These are phyloP conservation scores for Aspergillus pseudotamarii DNA, from an alignment of 2,329 filamentous ascomycete genomes.

Conservation along the genomic window DNA sequence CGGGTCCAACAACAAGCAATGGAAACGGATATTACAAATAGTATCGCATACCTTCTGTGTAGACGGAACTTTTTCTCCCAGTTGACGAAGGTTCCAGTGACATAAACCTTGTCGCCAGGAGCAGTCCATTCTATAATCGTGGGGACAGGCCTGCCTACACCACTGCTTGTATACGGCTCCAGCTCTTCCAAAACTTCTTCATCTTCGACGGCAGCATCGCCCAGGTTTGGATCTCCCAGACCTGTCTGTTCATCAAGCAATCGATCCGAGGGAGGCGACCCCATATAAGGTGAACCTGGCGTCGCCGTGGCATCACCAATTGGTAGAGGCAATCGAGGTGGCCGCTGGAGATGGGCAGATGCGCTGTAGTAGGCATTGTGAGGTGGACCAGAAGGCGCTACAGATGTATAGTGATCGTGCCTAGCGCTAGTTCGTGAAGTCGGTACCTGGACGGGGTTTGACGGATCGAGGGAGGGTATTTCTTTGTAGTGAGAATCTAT, in stretches of 20 bases:
- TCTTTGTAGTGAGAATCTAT: conserved; percentile 28
- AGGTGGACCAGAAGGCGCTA: conserved; percentile 48
- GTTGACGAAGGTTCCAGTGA: conserved; percentile 95
- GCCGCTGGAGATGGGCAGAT: conserved; percentile 53
- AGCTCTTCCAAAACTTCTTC: conserved; percentile 79
- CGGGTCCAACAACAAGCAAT: background rate
- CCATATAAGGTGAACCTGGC: conserved; percentile 75
- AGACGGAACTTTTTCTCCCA: conserved; percentile 95
- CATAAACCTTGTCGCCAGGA: conserved; percentile 86
- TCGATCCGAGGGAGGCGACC: conserved; percentile 47
- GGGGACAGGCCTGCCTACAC: conserved; percentile 76
- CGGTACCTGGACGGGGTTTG: conserved; percentile 45
- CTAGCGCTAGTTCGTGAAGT: conserved; percentile 31
- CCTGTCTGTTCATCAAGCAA: conserved; percentile 54
- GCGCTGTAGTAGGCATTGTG: conserved; percentile 52
- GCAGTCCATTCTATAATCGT: conserved; percentile 84
- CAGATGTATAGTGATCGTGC: conserved; percentile 31
- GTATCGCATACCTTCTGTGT: conserved; percentile 72
- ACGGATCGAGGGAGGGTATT: conserved; percentile 35
- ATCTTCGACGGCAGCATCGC: conserved; percentile 62
- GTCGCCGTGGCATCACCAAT: conserved; percentile 91
- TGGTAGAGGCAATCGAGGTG: conserved; percentile 85
- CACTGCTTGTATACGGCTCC: conserved; percentile 64
- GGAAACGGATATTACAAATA: background rate
- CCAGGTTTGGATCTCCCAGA: conserved; percentile 58